These are phyloP conservation scores for Multifurca ochricompacta DNA, from an alignment of 768 basidiomycete species.

Conservation along the genomic window DNA sequence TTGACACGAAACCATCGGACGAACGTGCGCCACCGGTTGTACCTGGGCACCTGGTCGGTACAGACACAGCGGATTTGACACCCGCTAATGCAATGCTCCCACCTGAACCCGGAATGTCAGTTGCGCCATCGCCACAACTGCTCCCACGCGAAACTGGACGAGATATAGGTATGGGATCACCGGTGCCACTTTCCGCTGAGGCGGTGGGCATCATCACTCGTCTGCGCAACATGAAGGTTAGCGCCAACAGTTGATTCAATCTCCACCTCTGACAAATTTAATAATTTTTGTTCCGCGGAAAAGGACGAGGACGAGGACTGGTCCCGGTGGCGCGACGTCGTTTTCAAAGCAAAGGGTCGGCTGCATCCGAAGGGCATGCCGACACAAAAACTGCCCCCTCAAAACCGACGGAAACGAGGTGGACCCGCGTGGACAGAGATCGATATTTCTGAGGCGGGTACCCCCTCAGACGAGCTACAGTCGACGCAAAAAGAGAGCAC, in stretches of 20 bases:
- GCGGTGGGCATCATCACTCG: conserved; percentile 73
- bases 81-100: background rate
- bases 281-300: background rate
- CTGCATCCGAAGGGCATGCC: conserved; percentile 34
- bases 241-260: conserved; percentile 10
- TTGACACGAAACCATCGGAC: conserved; percentile 65
- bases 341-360: conserved; percentile 67
- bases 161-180: conserved; percentile 84
- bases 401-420: conserved; percentile 52
- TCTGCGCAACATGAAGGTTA: conserved; percentile 76
- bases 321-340: conserved; percentile 80
- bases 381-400: conserved; percentile 48
- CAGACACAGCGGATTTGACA: conserved; percentile 19
- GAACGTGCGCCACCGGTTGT: conserved; percentile 58
- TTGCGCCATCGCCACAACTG: conserved; percentile 30
- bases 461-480: background rate
- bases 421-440: conserved; percentile 32
- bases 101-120: background rate
- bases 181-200: conserved; percentile 67
- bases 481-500: conserved; percentile 17
- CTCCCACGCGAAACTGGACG: conserved; percentile 80
- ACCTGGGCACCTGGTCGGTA: conserved; percentile 32
- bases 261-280: background rate
- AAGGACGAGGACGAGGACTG: conserved; percentile 85
- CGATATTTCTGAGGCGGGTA: background rate